Evolutionary conservation across 371 early-diverging fungal species (phyloP), one percentile per base, ranked within the genome.

Genomic region (Nematocida parisii): DNA sequence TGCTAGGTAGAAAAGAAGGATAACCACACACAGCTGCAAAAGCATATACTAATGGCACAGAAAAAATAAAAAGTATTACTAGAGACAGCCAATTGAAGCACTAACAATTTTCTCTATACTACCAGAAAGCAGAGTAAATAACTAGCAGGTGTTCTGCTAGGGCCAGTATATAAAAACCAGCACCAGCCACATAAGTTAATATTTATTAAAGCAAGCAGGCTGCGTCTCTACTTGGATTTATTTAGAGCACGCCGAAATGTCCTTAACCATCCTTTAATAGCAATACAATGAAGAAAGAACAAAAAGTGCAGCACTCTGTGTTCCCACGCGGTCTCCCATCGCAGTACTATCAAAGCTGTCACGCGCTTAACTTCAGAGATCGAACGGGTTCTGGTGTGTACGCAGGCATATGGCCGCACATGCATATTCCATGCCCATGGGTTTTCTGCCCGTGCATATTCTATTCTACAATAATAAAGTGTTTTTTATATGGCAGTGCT

Each of bases 251-350:
- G 33, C 33, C 2, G 33, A 33, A 33, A 33, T 33, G 33, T 33
- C 2, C 33, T 33, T 2, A 33, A 2, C 33, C 2, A 2, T 33
- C 33, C 33, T 33, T 33, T 18, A 50, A 18, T 13, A 18, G 18
- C 52, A 50, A 4, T 50, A 18, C 3, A 50, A 18, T 50, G 52
- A 1, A 3, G 4, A 50, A 50, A 50, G 52, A 18, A 60, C 60
- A 60, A 60, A 60, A 60, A 60, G 60, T 60, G 60, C 60, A 60
- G 60, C 60, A 60, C 60, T 60, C 60, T 60, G 60, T 60, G 60
- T 60, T 60, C 60, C 60, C 60, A 60, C 60, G 60, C 60, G 60
- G 60, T 60, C 60, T 60, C 60, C 60, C 60, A 60, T 60, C 60
- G 60, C 60, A 60, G 60, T 60, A 60, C 60, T 60, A 60, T 60